Percentiles rank a stretch among this genome's conserved stretches.
These are phyloP conservation scores for Silybum marianum DNA, from an alignment of 129 eudicot species.

Conservation along the genomic window DNA sequence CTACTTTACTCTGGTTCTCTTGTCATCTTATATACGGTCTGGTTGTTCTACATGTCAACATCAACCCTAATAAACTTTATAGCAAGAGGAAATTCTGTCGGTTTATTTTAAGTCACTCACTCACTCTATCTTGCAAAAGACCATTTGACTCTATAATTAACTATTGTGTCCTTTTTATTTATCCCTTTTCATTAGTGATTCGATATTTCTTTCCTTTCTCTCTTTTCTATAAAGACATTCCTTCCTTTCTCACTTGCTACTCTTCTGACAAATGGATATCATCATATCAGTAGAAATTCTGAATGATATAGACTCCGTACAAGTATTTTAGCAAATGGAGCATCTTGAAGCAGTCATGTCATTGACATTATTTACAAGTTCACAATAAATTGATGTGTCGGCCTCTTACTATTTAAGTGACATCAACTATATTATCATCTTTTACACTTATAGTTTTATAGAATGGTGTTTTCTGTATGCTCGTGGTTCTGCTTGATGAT, in stretches of 20 bases:
- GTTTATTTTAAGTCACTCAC: slow-evolving; percentile 5
- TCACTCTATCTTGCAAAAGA: neutral
- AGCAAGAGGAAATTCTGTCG: too few species aligned
- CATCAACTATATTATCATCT: neutral
- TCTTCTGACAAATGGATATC: neutral
- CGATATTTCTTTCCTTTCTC: slow-evolving; percentile 2
- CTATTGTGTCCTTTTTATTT: neutral
- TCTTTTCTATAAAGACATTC: neutral
- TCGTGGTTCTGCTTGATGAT: slow-evolving; percentile 3
- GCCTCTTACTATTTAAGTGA: slow-evolving; percentile 4
- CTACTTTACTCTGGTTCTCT: too few species aligned
- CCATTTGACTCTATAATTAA: neutral
- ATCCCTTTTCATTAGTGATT: neutral
- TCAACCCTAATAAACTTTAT: too few species aligned
- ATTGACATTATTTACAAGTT: slow-evolving; percentile 1
- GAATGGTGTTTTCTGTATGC: neutral
- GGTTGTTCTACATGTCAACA: too few species aligned
- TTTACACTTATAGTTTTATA: neutral
- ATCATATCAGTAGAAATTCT: neutral
- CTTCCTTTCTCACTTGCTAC: neutral
- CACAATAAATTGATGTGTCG: neutral
- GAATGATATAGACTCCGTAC: neutral
- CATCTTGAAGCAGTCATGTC: neutral
- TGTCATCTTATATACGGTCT: too few species aligned
- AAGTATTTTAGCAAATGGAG: slow-evolving; percentile 7